These are phyloP conservation scores for Haematococcus sp. DNA, from an alignment of 139 green algal genomes.

Conservation along the genomic window DNA sequence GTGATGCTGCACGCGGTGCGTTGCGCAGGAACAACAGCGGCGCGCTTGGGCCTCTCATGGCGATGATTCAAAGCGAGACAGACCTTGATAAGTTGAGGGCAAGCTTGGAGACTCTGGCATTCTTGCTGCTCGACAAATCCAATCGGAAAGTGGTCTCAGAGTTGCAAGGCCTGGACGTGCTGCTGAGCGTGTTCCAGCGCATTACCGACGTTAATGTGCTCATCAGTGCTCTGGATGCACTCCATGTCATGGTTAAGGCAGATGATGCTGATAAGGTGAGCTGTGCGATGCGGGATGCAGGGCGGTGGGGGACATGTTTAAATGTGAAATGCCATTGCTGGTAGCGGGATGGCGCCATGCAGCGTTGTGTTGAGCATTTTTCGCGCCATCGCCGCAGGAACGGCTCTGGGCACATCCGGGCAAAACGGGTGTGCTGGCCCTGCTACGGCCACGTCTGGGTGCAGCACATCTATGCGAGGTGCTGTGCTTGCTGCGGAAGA, in stretches of 20 bases:
- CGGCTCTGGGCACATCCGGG: constrained; percentile 24
- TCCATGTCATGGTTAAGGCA: constrained; percentile 12
- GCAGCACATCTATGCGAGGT: constrained; percentile 8
- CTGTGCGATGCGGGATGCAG: background rate
- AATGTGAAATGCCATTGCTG: no score
- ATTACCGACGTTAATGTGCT: constrained; percentile 15
- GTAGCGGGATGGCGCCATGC: no score
- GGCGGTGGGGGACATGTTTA: background rate
- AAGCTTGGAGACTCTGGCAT: constrained; percentile 18
- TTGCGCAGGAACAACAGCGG: constrained; percentile 28
- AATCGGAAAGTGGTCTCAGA: constrained; percentile 22
- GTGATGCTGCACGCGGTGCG: background rate
- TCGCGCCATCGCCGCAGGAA: background rate
- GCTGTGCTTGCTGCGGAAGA: constrained; percentile 15
- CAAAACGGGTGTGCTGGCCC: constrained; percentile 15
- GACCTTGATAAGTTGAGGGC: background rate
- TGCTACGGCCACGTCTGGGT: constrained; percentile 13
- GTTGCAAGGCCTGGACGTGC: constrained; percentile 13
- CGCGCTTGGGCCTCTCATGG: constrained; percentile 18
- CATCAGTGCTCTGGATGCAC: constrained; percentile 6
- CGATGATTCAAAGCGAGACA: constrained; percentile 16
- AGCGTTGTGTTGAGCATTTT: background rate
- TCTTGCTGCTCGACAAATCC: constrained; percentile 27
- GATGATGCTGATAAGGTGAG: constrained; percentile 31
- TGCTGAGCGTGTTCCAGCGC: constrained; percentile 19